Base-by-base conservation (phyloP, 1,284 basidiomycete species). In the Pseudozyma thailandica region DNA sequence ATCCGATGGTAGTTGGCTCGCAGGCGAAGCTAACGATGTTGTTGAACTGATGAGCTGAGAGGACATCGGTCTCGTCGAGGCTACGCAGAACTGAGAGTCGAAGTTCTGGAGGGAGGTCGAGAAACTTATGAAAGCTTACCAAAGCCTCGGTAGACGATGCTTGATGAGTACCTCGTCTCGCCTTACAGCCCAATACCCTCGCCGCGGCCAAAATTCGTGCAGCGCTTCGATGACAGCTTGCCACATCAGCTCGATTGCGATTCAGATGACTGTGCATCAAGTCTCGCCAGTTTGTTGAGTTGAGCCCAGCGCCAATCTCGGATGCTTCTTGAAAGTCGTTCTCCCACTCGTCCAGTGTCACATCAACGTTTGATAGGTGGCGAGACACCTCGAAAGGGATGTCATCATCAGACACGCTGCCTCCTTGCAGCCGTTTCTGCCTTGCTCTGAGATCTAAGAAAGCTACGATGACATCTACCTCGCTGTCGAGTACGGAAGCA, bases 1-100 rank as follows among this genome's bases (percentile, higher is more conserved):
- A 69, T 2, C 64, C 64, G 21, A 72, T 68, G 6, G 70, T 72
- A 25, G 20, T 47, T 9, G 51, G 56, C 2, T 72, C 70, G 59
- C 63, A 68, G 2, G 64, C 63, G 15, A 45, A 72, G 56, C 64
- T 68, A 52, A 72, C 33, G 4, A 68, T 56, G 18, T 56, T 18
- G 48, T 8, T n/a, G 39, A 72, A 64, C 20, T 72, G 70, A 13
- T 41, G 41, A 12, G 41, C 47, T 7, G 55, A 50, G 3, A 72
- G 50, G 16, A 1, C 15, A 1, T 6, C 15, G 2, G 50, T 15
- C 1, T 38, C 44, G 50, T 68, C 64, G 7, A 72, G 47, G 16
- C 64, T 45, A 10, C 60, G 45, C 18, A 72, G 16, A 13, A 72
- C 21, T n/a, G 50, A 27, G 6, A 72, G 41, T n/a, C 53, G 44